Percentiles rank a stretch among this genome's conserved stretches.
These are phyloP conservation scores for Cryoendolithus antarcticus DNA, from an alignment of 2,329 filamentous ascomycete genomes.

Conservation along the genomic window DNA sequence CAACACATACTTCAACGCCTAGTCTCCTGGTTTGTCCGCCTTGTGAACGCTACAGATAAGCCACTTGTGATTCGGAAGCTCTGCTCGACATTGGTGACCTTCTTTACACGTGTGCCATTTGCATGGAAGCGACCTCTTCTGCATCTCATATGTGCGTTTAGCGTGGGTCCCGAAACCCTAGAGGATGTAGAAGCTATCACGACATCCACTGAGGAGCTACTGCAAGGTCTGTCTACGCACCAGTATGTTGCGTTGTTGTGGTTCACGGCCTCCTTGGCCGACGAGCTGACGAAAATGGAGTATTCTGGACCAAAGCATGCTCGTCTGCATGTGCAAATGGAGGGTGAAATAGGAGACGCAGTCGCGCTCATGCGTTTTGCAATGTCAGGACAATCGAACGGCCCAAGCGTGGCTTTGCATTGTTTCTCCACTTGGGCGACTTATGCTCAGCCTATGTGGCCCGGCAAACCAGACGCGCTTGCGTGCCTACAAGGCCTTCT, in stretches of 20 bases:
- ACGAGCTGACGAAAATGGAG: conserved; percentile 58
- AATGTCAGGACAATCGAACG: conserved; percentile 1
- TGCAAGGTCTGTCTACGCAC: conserved; percentile 19
- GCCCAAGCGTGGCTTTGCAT: conserved; percentile 17
- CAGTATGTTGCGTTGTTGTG: conserved; percentile 47
- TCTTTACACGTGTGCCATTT: conserved; percentile 58
- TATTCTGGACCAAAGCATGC: conserved; percentile 27
- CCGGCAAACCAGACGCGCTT: conserved; percentile 45
- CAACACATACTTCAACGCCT: conserved; percentile 48
- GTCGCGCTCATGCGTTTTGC: conserved; percentile 3
- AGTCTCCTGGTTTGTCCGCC: conserved; percentile 48
- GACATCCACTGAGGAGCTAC: conserved; percentile 11
- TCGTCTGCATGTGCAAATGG: conserved; percentile 30
- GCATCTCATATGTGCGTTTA: conserved; percentile 17
- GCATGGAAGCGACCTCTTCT: conserved; percentile 53
- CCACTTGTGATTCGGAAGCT: conserved; percentile 60
- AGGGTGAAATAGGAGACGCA: conserved; percentile 3
- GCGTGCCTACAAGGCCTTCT: conserved; percentile 49
- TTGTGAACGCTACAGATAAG: conserved; percentile 40
- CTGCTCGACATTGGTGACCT: conserved; percentile 63
- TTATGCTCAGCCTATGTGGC: conserved; percentile 55
- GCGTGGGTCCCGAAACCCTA: conserved; percentile 11
- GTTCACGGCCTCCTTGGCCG: conserved; percentile 52
- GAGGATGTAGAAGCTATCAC: conserved; percentile 1
- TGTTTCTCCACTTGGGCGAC: conserved; percentile 50